phyloP scores from a whole-genome alignment of 345 rosid species.

The Hibiscus mutabilis region DNA sequence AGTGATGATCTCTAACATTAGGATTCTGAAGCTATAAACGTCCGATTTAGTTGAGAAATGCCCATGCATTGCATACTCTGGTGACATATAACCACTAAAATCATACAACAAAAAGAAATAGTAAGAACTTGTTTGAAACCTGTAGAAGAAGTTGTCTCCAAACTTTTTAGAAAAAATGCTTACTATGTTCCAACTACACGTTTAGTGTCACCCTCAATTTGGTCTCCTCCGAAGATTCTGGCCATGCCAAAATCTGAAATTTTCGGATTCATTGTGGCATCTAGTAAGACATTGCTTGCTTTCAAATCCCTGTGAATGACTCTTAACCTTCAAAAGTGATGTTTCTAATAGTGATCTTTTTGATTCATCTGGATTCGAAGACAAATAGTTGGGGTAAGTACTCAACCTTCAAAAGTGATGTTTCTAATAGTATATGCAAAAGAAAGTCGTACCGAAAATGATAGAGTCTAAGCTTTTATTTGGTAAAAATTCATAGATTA shows the following conservation, averaged over 20 bases:
- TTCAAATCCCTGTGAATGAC: constrained; percentile 75
- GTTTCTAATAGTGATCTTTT: constrained; percentile 23
- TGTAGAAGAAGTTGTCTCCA: neutral
- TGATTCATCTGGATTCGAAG: constrained; percentile 26
- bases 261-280: constrained; percentile 45
- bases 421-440: neutral
- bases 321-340: too few species aligned
- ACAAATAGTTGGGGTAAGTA: too few species aligned
- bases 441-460: constrained; percentile 36
- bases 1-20: constrained; percentile 53
- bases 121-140: neutral
- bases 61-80: constrained; percentile 65
- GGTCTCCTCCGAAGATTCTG: constrained; percentile 43
- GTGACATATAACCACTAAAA: constrained; percentile 70
- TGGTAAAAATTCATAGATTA: constrained; percentile 55
- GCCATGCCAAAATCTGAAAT: constrained; percentile 68
- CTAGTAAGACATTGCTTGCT: constrained; percentile 52
- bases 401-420: neutral
- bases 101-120: neutral
- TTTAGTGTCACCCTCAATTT: constrained; percentile 43
- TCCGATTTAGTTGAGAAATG: constrained; percentile 62
- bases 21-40: constrained; percentile 57
- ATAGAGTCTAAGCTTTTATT: constrained; percentile 53
- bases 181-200: constrained; percentile 71
- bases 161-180: constrained; percentile 5